Evolutionary conservation across 441 rosid genomes (phyloP), one percentile per base, ranked within the genome.

Genomic region (Erodium trifolium): DNA sequence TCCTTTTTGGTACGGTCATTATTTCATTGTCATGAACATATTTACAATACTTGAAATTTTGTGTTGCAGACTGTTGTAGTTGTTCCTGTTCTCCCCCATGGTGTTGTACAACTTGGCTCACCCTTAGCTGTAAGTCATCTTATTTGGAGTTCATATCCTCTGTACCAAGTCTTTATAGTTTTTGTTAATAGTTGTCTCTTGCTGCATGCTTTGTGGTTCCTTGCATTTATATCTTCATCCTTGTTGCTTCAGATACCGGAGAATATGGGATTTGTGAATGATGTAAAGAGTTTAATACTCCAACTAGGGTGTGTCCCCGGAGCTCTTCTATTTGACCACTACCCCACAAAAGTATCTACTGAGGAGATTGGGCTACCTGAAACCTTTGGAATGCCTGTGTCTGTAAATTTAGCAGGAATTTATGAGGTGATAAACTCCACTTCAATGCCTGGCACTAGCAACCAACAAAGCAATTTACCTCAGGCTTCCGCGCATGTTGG

Each of bases 101-200:
- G 99, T 66, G 96, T 94, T 66, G 84, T 91, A 81, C 97, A 91
- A 70, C 86, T 94, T 31, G 99, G 96, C 78, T 91, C 97, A 63
- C 84, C 87, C 49, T 71, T 78, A 23, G 68, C 85, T 63, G 99
- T 94, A 82, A 86, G 97, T 78, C 70, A 34, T 64, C 10, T 65
- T 41, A 5, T 14, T 55, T 65, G 60, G 27, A 23, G 27, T 23
- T 23, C 27, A 23, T 23, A 23, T 23, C 2, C 27, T 23, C 27
- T 23, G 27, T 23, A 23, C 27, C 27, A 23, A 23, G 27, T 0
- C 27, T 23, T 23, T 0, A 23, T 23, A 2, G 27, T 23, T 23
- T 23, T 23, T 23, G 27, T 23, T 23, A 23, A 23, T 71, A 37
- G 23, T 45, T 31, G 10, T 53, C 68, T 57, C 69, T 76, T 73